Evolutionary conservation across 768 basidiomycete species (phyloP), one percentile per base, ranked within the genome.

Genomic region (Chalciporus piperatus): DNA sequence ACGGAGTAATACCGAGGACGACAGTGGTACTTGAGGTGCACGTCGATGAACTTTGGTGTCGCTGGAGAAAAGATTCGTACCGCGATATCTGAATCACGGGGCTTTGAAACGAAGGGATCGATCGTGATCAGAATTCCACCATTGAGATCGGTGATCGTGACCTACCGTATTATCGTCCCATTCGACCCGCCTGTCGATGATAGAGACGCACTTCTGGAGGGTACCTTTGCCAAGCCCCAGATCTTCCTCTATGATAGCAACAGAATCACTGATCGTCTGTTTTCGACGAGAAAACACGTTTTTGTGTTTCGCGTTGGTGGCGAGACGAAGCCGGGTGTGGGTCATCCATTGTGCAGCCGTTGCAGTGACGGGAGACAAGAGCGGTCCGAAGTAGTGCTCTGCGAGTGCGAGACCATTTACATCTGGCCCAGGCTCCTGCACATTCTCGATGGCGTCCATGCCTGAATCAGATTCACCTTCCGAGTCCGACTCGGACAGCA

Each of bases 11-110:
- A 12, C 19, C n/a, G n/a, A n/a, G 50, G 17, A n/a, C 45, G 55
- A 28, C 40, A 45, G 17, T 54, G 22, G 37, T 59, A 57, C 33
- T 50, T 50, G 35, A 61, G 17, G n/a, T 58, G 59, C 12, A 58
- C 51, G 19, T 58, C 59, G 32, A 60, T 45, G 43, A 50, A 61
- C 23, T 45, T 50, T 3, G 60, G 53, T 14, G 51, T 20, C 1
- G 33, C 33, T 7, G 33, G 33, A 35, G 33, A 35, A 35, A 35
- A 35, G 33, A 35, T 35, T 2, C 33, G 33, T 9, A 35, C 33
- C 3, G 14, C 13, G 14, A 27, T 39, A 11, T 57, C 52, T 30
- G 54, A 35, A 14, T 50, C 4, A 14, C 50, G 50, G 13, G 48
- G 40, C 33, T 35, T 16, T 4, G 7, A 16, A n/a, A 7, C 16